A percentile compares a stretch with the other conserved stretches of the same genome.
Evolutionary conservation across 2,329 filamentous ascomycete species (phyloP).

Genomic region (Parafenestella ontariensis): DNA sequence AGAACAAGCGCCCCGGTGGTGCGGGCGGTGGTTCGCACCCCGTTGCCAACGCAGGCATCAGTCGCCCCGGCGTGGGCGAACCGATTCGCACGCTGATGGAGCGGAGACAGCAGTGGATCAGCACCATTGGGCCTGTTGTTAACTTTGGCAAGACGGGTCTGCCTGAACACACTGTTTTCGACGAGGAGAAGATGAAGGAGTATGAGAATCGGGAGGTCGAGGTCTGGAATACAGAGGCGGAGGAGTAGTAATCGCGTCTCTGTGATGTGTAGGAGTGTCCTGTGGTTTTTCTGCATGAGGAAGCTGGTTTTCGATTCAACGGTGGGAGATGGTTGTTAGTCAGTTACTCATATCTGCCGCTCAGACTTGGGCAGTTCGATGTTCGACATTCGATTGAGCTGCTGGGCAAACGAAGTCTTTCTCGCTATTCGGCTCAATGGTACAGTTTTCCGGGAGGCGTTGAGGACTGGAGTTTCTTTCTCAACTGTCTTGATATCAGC

Average conservation of each 20-base stretch:
- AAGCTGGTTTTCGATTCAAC: too few relatives aligned
- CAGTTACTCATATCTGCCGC: too few relatives aligned
- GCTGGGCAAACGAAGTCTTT: too few relatives aligned
- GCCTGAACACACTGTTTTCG: conserved; percentile 80
- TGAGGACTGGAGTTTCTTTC: neutral
- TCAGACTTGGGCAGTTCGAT: neutral
- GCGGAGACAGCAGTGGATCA: conserved; percentile 84
- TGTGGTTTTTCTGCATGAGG: too few relatives aligned
- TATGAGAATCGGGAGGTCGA: conserved; percentile 79
- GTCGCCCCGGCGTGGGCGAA: conserved; percentile 76
- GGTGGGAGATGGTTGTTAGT: too few relatives aligned
- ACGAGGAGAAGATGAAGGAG: conserved; percentile 72
- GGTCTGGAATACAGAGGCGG: conserved; percentile 77
- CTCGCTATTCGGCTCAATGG: neutral
- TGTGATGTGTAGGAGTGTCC: neutral
- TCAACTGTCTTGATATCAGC: too few relatives aligned
- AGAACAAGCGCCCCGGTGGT: conserved; percentile 76
- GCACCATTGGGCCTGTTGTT: conserved; percentile 89
- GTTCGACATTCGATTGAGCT: neutral
- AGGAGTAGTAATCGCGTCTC: conserved; percentile 61
- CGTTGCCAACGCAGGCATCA: conserved; percentile 47
- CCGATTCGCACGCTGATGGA: conserved; percentile 93
- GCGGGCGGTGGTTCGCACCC: conserved; percentile 73
- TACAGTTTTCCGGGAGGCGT: neutral
- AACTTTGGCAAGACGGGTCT: conserved; percentile 80